A percentile compares a stretch with the other conserved stretches of the same genome.
These are phyloP conservation scores for Pseudocercospora fuligena DNA, from an alignment of 2,329 filamentous ascomycete genomes.

Conservation along the genomic window DNA sequence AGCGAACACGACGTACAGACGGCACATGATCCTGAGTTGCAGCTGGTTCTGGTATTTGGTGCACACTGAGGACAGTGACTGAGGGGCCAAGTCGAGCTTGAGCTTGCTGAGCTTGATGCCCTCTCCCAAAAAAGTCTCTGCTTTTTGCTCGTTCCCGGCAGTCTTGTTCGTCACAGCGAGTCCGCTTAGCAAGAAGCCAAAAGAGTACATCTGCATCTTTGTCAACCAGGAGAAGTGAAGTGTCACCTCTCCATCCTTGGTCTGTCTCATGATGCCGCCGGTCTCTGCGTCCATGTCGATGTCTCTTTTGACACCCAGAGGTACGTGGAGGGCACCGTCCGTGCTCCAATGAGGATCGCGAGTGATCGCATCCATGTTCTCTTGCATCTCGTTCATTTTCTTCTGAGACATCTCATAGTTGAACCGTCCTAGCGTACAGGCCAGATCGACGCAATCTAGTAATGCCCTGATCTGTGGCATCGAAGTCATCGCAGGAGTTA, in stretches of 20 bases:
- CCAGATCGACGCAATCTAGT: slow-evolving; percentile 70
- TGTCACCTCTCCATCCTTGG: slow-evolving; percentile 44
- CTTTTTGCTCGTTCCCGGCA: slow-evolving; percentile 56
- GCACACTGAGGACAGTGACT: slow-evolving; percentile 42
- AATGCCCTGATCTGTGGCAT: slow-evolving; percentile 71
- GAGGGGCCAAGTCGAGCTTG: slow-evolving; percentile 16
- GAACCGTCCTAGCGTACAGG: slow-evolving; percentile 69
- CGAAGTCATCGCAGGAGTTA: slow-evolving; percentile 63
- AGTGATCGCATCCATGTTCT: slow-evolving; percentile 62
- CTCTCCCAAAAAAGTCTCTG: slow-evolving; percentile 62
- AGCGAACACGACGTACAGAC: slow-evolving; percentile 72
- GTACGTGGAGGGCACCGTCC: slow-evolving; percentile 47
- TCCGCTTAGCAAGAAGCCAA: slow-evolving; percentile 64
- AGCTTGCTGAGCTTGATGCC: slow-evolving; percentile 54
- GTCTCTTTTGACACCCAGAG: slow-evolving; percentile 43
- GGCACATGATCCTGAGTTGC: slow-evolving; percentile 68
- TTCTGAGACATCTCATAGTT: slow-evolving; percentile 60
- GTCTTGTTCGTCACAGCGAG: slow-evolving; percentile 62
- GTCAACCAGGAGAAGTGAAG: slow-evolving; percentile 65
- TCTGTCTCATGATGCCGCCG: slow-evolving; percentile 50
- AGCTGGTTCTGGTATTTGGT: slow-evolving; percentile 65
- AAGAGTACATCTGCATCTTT: slow-evolving; percentile 62
- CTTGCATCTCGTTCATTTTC: slow-evolving; percentile 68
- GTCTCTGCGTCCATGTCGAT: slow-evolving; percentile 47
- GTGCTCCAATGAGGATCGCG: slow-evolving; percentile 38